Conservation (phyloP, 2,329 filamentous ascomycete genomes). For the Ceratocystis ficicola region DNA sequence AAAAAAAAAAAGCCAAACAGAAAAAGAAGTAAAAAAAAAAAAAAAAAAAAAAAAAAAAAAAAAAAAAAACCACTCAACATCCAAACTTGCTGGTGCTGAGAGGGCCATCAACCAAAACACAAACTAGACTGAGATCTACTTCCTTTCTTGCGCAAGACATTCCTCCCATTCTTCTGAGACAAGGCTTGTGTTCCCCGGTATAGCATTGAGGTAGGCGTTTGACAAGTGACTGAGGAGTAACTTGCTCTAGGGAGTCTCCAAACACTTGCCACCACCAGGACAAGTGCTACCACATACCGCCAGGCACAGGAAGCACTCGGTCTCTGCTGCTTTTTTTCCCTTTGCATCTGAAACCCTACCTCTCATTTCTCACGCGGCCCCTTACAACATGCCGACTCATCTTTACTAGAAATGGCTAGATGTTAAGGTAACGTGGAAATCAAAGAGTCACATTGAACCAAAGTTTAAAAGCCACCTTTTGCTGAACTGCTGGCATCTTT, state of each 20-base stretch:
- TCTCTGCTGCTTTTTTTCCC: not conserved
- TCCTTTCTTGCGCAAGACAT: not conserved
- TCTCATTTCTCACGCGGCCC: not conserved
- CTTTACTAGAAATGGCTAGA: not conserved
- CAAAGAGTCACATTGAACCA: slow-evolving; percentile 6
- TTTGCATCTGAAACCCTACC: not conserved
- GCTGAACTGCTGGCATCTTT: not conserved
- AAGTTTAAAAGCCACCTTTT: not conserved
- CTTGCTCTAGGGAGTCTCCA: no score
- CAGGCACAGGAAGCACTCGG: not conserved
- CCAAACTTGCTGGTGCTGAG: not conserved
- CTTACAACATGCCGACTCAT: slow-evolving; percentile 6
- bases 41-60: not conserved
- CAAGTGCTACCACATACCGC: not conserved
- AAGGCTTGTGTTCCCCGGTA: not conserved
- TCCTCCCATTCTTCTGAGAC: not conserved
- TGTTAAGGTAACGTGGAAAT: not conserved
- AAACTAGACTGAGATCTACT: not conserved
- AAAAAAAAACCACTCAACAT: not conserved
- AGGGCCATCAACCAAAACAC: not conserved
- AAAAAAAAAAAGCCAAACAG: no score
- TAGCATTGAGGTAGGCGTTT: not conserved
- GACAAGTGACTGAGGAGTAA: not conserved
- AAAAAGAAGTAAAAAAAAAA: no score
- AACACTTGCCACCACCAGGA: not conserved